A percentile compares a stretch with the other conserved stretches of the same genome.
These are phyloP conservation scores for Neonectria ditissima DNA, from an alignment of 2,329 filamentous ascomycete species.

Conservation along the genomic window DNA sequence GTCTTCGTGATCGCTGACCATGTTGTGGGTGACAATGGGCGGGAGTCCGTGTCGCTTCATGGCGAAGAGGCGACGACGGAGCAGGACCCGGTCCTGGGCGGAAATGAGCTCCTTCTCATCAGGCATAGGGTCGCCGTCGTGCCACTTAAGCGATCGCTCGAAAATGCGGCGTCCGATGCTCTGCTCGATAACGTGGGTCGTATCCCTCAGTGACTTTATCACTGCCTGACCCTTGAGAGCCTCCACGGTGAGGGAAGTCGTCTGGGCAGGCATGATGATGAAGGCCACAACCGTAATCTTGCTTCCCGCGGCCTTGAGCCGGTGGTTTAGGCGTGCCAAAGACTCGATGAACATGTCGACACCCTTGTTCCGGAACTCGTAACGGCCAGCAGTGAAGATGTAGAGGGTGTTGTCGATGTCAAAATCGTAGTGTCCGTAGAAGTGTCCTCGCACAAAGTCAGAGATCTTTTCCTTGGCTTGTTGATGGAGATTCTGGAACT, in stretches of 20 bases:
- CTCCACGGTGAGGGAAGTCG: conserved; percentile 93
- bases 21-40: conserved; percentile 98
- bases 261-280: conserved; percentile 98
- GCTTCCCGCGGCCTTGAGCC: conserved; percentile 84
- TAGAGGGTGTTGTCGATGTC: conserved; percentile 97
- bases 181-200: conserved; percentile 90
- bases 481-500: conserved; percentile 98
- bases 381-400: conserved; percentile 96
- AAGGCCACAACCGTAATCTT: conserved; percentile 97
- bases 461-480: conserved; percentile 98
- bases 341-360: conserved; percentile 99
- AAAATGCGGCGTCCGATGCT: conserved; percentile 95
- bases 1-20: conserved; percentile 93
- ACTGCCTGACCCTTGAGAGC: conserved; percentile 96
- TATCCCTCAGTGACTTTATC: conserved; percentile 95
- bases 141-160: conserved; percentile 94
- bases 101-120: conserved; percentile 98
- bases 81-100: conserved; percentile 89
- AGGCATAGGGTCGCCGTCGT: conserved; percentile 91
- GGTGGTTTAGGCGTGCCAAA: conserved; percentile 92
- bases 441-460: conserved; percentile 97
- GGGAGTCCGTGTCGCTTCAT: conserved; percentile 94
- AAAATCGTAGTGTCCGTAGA: conserved; percentile 98
- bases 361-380: conserved; percentile 98
- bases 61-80: conserved; percentile 91